Evolutionary conservation across 345 rosid species (phyloP).

Genomic region (Arabidopsis thaliana): TAIR10.1 NC_003070.9:279001-279500

Average conservation of each 20-base stretch:
- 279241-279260: slow-evolving; percentile 47
- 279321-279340: slow-evolving; percentile 75
- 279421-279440: slow-evolving; percentile 48
- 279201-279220: slow-evolving; percentile 73
- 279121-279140: neutral
- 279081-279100: slow-evolving; percentile 61
- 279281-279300: neutral
- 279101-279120: neutral
- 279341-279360: slow-evolving; percentile 76
- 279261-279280: neutral
- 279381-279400: slow-evolving; percentile 68
- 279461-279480: neutral
- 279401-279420: slow-evolving; percentile 65
- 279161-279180: slow-evolving; percentile 89
- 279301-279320: neutral
- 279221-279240: slow-evolving; percentile 94
- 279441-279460: slow-evolving; percentile 2
- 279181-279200: slow-evolving; percentile 75
- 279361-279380: slow-evolving; percentile 68
- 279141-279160: neutral
- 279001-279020: slow-evolving; percentile 93
- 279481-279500: neutral
- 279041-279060: slow-evolving; percentile 64
- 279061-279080: slow-evolving; percentile 77
- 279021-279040: slow-evolving; percentile 91